phyloP scores from a whole-genome alignment of 176 grass and related monocot species.

The Carex scoparia region DNA sequence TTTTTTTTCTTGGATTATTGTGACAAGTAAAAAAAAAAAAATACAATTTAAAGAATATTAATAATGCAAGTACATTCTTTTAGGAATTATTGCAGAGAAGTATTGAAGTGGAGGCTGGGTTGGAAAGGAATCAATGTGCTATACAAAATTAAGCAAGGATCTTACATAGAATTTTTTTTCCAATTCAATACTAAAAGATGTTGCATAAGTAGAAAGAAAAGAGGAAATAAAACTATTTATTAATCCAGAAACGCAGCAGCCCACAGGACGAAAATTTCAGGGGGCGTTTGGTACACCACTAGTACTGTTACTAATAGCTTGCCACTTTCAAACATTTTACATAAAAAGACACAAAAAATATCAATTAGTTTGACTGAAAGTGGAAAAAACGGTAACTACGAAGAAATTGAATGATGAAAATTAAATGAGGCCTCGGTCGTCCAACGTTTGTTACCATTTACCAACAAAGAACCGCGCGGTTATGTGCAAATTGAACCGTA shows the following conservation, averaged over 20 bases:
- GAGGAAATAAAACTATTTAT: neutral
- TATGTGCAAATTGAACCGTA: neutral
- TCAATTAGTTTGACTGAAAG: constrained; percentile 4
- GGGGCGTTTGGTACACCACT: constrained; percentile 8
- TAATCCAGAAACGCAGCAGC: neutral
- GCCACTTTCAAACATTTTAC: neutral
- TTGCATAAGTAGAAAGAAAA: neutral
- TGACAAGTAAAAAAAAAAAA: no score
- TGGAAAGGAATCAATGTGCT: neutral
- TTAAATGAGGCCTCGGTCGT: neutral
- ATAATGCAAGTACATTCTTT: no score
- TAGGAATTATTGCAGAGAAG: neutral
- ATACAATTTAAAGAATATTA: no score
- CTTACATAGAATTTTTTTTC: neutral
- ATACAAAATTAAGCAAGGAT: neutral
- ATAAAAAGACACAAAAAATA: neutral
- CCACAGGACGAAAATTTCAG: constrained; percentile 12
- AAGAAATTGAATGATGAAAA: neutral
- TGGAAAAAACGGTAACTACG: neutral
- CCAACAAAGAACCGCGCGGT: neutral
- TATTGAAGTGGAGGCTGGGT: neutral
- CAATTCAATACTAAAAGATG: neutral
- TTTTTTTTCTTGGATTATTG: no score
- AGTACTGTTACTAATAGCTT: neutral
- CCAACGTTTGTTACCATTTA: neutral